Percentiles rank a stretch among this genome's conserved stretches.
These are phyloP conservation scores for Pythium dissimile DNA, from an alignment of 352 stramenopile genomes.

Conservation along the genomic window DNA sequence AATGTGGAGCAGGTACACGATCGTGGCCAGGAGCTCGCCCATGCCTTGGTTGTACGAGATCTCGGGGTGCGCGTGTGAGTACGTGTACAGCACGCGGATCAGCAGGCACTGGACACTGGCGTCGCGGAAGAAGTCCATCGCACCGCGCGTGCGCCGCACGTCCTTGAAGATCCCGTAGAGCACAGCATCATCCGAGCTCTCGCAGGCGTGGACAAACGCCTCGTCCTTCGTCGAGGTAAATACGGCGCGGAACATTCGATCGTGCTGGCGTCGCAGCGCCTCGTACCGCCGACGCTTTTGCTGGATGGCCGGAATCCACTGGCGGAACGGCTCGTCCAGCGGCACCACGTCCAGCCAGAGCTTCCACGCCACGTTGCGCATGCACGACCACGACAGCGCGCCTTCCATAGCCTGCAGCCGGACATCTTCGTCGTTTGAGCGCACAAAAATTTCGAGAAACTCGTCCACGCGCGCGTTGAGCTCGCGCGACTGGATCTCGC, in stretches of 20 bases:
- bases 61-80: constrained; percentile 55
- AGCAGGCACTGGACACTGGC: constrained; percentile 45
- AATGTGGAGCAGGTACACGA: constrained; percentile 68
- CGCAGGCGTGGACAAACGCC: constrained; percentile 52
- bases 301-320: constrained; percentile 34
- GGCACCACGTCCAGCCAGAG: constrained; percentile 66
- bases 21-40: constrained; percentile 66
- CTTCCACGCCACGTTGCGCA: constrained; percentile 70
- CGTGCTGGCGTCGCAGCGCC: constrained; percentile 24
- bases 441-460: constrained; percentile 73
- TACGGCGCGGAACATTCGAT: constrained; percentile 32
- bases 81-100: constrained; percentile 68
- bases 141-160: constrained; percentile 52
- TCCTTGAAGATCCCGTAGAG: constrained; percentile 76
- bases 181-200: constrained; percentile 43
- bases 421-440: constrained; percentile 44
- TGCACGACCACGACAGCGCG: constrained; percentile 65
- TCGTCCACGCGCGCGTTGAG: constrained; percentile 49
- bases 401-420: constrained; percentile 53
- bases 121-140: constrained; percentile 61
- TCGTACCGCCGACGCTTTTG: constrained; percentile 51
- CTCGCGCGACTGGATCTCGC: constrained; percentile 61
- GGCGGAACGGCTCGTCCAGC: constrained; percentile 34
- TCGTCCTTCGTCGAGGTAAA: constrained; percentile 27
- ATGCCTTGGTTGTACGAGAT: constrained; percentile 82